phyloP scores from a whole-genome alignment of 2,329 filamentous ascomycete genomes.

The Aureobasidium musti region DNA sequence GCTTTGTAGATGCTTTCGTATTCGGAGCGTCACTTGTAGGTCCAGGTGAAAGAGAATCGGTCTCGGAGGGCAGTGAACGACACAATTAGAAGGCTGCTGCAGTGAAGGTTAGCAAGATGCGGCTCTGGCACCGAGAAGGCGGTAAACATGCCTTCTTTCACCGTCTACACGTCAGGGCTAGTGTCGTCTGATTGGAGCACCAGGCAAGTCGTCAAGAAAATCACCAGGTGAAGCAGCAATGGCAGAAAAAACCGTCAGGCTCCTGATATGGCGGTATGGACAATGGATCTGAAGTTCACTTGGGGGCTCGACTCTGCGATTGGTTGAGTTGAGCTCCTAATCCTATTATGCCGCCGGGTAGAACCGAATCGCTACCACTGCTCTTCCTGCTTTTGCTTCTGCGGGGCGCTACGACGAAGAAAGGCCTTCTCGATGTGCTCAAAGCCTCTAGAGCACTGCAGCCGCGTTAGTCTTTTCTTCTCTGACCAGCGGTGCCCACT shows the following conservation, averaged over 20 bases:
- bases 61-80: not conserved
- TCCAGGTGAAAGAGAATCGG: not conserved
- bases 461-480: not conserved
- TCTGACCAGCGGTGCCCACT: not conserved
- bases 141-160: slow-evolving; percentile 29
- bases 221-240: slow-evolving; percentile 11
- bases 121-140: slow-evolving; percentile 9
- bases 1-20: not conserved
- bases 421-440: slow-evolving; percentile 10
- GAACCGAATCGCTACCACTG: slow-evolving; percentile 25
- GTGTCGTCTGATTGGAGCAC: not conserved
- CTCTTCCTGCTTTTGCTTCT: slow-evolving; percentile 26
- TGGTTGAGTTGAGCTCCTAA: slow-evolving; percentile 28
- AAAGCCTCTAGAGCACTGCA: not conserved
- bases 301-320: slow-evolving; percentile 26
- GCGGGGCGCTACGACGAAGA: slow-evolving; percentile 17
- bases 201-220: not conserved
- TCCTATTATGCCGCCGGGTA: slow-evolving; percentile 24
- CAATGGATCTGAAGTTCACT: slow-evolving; percentile 23
- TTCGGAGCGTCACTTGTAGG: not conserved
- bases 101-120: slow-evolving; percentile 24
- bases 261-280: slow-evolving; percentile 26
- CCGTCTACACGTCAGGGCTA: slow-evolving; percentile 15
- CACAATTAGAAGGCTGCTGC: slow-evolving; percentile 9
- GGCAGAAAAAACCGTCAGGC: slow-evolving; percentile 21